Evolutionary conservation across 2,329 filamentous ascomycete species (phyloP).

Genomic region (Verticillium dahliae): DNA sequence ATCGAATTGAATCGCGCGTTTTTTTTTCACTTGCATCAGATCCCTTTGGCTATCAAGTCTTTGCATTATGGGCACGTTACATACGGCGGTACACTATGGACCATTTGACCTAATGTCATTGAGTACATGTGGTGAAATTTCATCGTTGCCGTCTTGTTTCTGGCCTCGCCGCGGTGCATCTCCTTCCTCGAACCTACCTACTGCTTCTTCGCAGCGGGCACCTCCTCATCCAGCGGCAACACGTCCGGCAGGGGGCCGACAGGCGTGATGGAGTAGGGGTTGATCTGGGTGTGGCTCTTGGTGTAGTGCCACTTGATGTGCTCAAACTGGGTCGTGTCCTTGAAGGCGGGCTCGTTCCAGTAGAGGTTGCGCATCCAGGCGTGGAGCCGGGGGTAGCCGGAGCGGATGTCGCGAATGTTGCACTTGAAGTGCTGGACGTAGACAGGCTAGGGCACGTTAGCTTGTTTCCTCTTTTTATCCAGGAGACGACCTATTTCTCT

Average conservation of each 20-base stretch:
- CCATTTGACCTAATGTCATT: neutral
- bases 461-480: neutral
- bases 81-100: no score
- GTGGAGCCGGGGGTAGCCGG: conserved; percentile 76
- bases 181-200: neutral
- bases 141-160: no score
- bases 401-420: conserved; percentile 78
- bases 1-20: neutral
- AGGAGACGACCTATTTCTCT: no score
- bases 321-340: conserved; percentile 79
- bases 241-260: conserved; percentile 81
- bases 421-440: conserved; percentile 88
- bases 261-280: conserved; percentile 69
- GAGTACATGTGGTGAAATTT: no score
- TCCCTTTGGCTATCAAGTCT: no score
- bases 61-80: no score
- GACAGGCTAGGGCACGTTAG: conserved; percentile 37
- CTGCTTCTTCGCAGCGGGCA: conserved; percentile 42
- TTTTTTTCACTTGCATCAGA: neutral
- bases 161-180: no score
- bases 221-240: conserved; percentile 70
- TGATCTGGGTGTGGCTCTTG: conserved; percentile 58
- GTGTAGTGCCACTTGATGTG: conserved; percentile 84
- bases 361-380: conserved; percentile 78
- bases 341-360: conserved; percentile 75